These are phyloP conservation scores for Forsythia suspensa DNA, from an alignment of 257 asterid species.

Conservation along the genomic window DNA sequence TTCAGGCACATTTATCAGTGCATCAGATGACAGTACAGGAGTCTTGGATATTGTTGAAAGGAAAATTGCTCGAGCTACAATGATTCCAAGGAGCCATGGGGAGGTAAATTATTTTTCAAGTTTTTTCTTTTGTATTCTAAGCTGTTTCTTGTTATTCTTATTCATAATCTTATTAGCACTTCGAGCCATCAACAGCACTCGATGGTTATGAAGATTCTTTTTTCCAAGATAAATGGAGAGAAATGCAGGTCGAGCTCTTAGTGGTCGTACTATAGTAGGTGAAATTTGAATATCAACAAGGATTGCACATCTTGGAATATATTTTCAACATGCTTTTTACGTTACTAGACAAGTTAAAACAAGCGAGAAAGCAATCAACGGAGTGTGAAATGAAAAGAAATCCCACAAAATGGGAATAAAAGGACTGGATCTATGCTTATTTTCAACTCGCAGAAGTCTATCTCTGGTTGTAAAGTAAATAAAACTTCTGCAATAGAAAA, in stretches of 20 bases:
- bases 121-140: conserved; percentile 8
- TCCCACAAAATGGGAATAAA: background rate
- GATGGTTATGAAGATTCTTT: background rate
- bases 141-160: background rate
- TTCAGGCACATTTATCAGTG: conserved; percentile 72
- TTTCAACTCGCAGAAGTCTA: background rate
- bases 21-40: conserved; percentile 71
- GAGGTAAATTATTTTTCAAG: conserved; percentile 47
- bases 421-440: background rate
- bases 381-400: background rate
- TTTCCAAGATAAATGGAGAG: background rate
- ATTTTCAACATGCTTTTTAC: background rate
- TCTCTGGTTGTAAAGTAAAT: background rate
- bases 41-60: conserved; percentile 54
- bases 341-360: background rate
- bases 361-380: background rate
- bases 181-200: background rate
- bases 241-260: background rate
- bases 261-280: background rate
- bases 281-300: background rate
- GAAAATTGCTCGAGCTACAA: conserved; percentile 74
- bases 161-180: background rate
- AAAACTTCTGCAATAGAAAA: conserved; percentile 10
- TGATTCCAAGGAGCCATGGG: conserved; percentile 71
- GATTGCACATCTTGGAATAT: background rate